Evolutionary conservation across 106 monocot species (phyloP), one percentile per base, ranked within the genome.

Genomic region (Hemerocallis citrina): DNA sequence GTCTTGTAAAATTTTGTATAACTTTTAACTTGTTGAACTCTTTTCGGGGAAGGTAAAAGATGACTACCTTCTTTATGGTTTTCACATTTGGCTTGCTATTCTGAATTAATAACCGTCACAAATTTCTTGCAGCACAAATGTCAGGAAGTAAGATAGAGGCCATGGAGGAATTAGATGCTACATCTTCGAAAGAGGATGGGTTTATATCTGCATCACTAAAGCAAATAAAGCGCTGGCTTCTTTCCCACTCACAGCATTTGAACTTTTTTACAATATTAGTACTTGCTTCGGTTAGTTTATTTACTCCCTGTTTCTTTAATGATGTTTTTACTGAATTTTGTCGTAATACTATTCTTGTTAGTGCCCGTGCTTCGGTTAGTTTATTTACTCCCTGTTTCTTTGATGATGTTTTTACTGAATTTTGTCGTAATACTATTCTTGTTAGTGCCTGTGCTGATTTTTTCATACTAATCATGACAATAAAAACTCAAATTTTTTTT

Each of bases 231-330:
- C 59, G 72, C 42, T 84, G 86, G 86, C 76, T 95, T 41, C 68
- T 89, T 77, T 73, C 80, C 63, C 77, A 76, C 45, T 73, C 83
- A 8, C 89, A 86, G 20, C 83, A 81, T 73, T 67, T 95, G 34
- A 90, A 84, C 65, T 95, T 86, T 62, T 64, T 79, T 35, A 78
- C 81, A 4, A 84, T 95, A 68, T 76, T 95, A 34, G 44, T 79
- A 27, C 95, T 95, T 79, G 95, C 95, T 71, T 86, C 95, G 46
- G 95, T 95, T 50, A 79, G 79, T 64, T 52, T 36, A 14, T 46
- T 55, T 57, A 29, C 35, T 35, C 21, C 23, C 8, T 35, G 21
- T 15, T 23, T 70, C 4, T 54, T 5, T n/a, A 32, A 32, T 31
- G 54, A 50, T 31, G 15, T 5, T 14, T 22, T 49, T 49, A 49